These are phyloP conservation scores for Tylopilus microsporus DNA, from an alignment of 1,284 basidiomycete genomes.

Conservation along the genomic window DNA sequence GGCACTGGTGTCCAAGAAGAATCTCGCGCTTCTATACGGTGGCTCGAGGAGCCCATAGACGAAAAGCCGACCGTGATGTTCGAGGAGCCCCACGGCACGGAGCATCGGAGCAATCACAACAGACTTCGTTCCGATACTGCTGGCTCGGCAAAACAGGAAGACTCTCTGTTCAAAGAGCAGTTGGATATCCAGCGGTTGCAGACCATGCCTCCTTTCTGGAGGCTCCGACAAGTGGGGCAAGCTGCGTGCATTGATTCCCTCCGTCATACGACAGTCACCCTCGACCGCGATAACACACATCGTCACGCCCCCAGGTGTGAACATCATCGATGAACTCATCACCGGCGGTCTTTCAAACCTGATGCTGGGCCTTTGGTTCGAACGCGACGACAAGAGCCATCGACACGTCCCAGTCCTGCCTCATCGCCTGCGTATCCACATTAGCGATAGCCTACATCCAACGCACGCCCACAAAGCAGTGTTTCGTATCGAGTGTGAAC, in stretches of 20 bases:
- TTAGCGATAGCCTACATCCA: conserved; percentile 84
- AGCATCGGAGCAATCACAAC: no score
- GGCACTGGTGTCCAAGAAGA: conserved; percentile 48
- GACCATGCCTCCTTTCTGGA: conserved; percentile 44
- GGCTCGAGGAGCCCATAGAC: conserved; percentile 55
- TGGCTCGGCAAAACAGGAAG: no score
- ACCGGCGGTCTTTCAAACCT: conserved; percentile 77
- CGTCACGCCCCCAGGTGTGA: conserved; percentile 52
- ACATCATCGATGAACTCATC: conserved; percentile 82
- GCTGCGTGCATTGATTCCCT: conserved; percentile 62
- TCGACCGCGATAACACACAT: conserved; percentile 38
- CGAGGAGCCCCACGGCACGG: no score
- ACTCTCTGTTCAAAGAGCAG: no score
- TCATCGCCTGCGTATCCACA: conserved; percentile 78
- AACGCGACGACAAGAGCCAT: conserved; percentile 83
- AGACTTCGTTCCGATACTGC: no score
- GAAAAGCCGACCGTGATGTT: conserved; percentile 28
- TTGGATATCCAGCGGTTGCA: conserved; percentile 34
- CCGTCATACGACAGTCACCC: conserved; percentile 37
- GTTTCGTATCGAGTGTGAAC: conserved; percentile 94
- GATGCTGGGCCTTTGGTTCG: conserved; percentile 86
- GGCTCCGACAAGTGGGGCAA: conserved; percentile 53
- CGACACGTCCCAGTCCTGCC: conserved; percentile 84
- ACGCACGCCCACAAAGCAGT: conserved; percentile 74
- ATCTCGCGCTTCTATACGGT: conserved; percentile 48